Conservation (phyloP, 2,329 filamentous ascomycete species). For the Arachnomyces sp. region DNA sequence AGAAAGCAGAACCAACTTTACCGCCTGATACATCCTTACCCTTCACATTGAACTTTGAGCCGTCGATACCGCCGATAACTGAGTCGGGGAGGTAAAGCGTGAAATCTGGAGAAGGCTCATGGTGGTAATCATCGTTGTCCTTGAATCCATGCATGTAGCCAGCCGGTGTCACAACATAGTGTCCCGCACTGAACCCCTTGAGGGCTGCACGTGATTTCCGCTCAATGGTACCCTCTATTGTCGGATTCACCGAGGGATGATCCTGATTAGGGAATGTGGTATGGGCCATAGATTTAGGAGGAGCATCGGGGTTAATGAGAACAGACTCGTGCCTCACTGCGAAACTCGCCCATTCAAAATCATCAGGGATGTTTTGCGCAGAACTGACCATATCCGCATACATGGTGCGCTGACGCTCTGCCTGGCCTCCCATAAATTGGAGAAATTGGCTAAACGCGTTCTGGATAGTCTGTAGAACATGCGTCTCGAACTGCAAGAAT, state of each 20-base stretch:
- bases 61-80: slow-evolving; percentile 60
- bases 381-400: slow-evolving; percentile 75
- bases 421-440: slow-evolving; percentile 68
- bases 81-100: slow-evolving; percentile 92
- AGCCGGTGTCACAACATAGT: slow-evolving; percentile 83
- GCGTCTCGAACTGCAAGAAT: slow-evolving; percentile 78
- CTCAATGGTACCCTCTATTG: slow-evolving; percentile 83
- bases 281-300: slow-evolving; percentile 63
- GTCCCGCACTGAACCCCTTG: slow-evolving; percentile 67
- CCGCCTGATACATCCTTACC: slow-evolving; percentile 80
- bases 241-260: slow-evolving; percentile 66
- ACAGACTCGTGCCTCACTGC: slow-evolving; percentile 58
- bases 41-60: slow-evolving; percentile 86
- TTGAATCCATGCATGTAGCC: slow-evolving; percentile 96
- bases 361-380: slow-evolving; percentile 65
- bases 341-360: slow-evolving; percentile 92
- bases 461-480: slow-evolving; percentile 76
- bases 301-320: slow-evolving; percentile 68
- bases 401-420: slow-evolving; percentile 70
- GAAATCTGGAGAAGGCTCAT: slow-evolving; percentile 61
- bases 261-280: slow-evolving; percentile 84
- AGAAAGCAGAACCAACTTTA: slow-evolving; percentile 70
- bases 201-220: slow-evolving; percentile 82
- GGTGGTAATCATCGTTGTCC: slow-evolving; percentile 65
- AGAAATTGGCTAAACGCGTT: slow-evolving; percentile 75